Percentiles rank a stretch among this genome's conserved stretches.
Evolutionary conservation across 352 stramenopile species (phyloP).

Genomic region (Phytophthora capsici): DNA sequence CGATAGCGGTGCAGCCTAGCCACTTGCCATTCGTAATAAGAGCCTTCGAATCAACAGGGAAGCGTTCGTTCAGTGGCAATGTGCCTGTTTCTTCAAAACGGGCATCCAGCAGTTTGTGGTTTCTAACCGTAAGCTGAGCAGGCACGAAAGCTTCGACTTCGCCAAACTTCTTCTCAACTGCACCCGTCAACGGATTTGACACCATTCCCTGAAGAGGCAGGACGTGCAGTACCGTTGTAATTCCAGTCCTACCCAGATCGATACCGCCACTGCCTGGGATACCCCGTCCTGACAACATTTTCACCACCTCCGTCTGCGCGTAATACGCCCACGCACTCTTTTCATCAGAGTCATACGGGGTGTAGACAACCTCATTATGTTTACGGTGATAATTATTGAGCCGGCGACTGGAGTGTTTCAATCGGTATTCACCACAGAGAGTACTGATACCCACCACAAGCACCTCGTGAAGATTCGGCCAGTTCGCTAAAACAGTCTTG

Average conservation of each 20-base stretch:
- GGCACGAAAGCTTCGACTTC: slow-evolving; percentile 95
- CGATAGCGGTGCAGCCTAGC: slow-evolving; percentile 90
- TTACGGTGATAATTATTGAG: slow-evolving; percentile 27
- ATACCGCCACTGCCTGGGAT: slow-evolving; percentile 92
- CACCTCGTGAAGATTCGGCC: slow-evolving; percentile 98
- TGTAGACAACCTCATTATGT: slow-evolving; percentile 47
- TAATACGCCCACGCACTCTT: slow-evolving; percentile 76
- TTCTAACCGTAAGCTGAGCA: slow-evolving; percentile 94
- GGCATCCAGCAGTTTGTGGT: slow-evolving; percentile 92
- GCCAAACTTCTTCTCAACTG: slow-evolving; percentile 96
- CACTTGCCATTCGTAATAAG: slow-evolving; percentile 92
- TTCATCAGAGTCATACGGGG: slow-evolving; percentile 50
- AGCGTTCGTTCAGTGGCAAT: slow-evolving; percentile 89
- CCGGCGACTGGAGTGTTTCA: slow-evolving; percentile 34
- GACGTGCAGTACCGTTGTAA: slow-evolving; percentile 79
- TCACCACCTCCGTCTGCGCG: slow-evolving; percentile 68
- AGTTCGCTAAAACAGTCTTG: slow-evolving; percentile 95
- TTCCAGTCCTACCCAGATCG: slow-evolving; percentile 89
- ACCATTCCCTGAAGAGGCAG: slow-evolving; percentile 93
- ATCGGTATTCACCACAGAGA: slow-evolving; percentile 65
- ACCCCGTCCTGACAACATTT: slow-evolving; percentile 76
- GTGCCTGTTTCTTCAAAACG: slow-evolving; percentile 92
- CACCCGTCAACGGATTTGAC: slow-evolving; percentile 93
- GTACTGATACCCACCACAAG: slow-evolving; percentile 84
- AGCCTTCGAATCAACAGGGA: slow-evolving; percentile 86